Evolutionary conservation across 768 basidiomycete species (phyloP), one percentile per base, ranked within the genome.

Genomic region (Hygrocybe coccinea): DNA sequence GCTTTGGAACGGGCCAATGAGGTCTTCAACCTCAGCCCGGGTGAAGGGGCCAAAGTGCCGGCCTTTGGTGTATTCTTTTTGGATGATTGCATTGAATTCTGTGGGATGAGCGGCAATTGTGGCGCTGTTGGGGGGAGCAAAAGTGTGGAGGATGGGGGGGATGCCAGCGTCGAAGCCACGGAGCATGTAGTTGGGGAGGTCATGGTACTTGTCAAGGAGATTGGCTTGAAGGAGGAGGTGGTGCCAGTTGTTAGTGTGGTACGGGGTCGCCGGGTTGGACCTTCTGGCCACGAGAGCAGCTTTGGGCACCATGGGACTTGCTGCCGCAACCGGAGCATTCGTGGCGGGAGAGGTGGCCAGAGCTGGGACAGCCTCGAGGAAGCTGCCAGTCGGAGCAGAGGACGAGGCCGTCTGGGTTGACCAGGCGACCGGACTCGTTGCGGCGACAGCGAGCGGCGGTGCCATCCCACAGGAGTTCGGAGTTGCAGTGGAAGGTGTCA

Each of bases 321-420:
- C 56, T 52, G 35, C 74, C 71, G 48, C 78, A 78, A 1, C 78
- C 76, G 0, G 76, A 77, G 65, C 77, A 79, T 14, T 69, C 50
- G 63, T 79, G 77, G 0, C 52, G 48, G 33, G 60, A 35, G 9
- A 58, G 48, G 60, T 73, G 69, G 3, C 55, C 50, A 10, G 33
- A 56, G 39, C 37, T 56, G 2, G 15, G 24, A 57, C 74, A 78
- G 0, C 71, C 68, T 21, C 25, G 33, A 0, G 54, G 24, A 0
- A 39, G 24, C 39, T 79, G 71, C 68, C 67, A 79, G 29, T 72
- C 59, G 43, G 62, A 52, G 62, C 76, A 79, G 5, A 78, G 46
- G 6, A 54, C 35, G 5, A 45, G 47, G 1, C 67, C 66, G 2
- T 53, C 51, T 2, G 59, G 59, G 54, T 62, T 64, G 51, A 62